A percentile compares a stretch with the other conserved stretches of the same genome.
Conservation (phyloP, 768 basidiomycete genomes). For the Macrocybe gigantea region DNA sequence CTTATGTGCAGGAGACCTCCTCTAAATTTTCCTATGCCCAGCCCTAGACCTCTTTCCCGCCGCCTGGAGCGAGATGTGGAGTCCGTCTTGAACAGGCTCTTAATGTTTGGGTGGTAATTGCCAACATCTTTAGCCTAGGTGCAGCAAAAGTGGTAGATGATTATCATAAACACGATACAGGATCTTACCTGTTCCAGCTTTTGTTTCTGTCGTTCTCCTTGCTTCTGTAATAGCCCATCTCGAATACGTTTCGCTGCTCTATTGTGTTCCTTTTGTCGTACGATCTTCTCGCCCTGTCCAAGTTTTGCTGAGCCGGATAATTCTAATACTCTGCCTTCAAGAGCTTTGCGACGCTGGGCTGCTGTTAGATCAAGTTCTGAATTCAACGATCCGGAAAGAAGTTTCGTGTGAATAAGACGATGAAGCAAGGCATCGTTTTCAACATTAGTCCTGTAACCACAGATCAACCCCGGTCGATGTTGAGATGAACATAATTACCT, state of each 20-base stretch:
- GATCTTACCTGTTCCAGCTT: constrained; percentile 62
- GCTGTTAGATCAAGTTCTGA: constrained; percentile 55
- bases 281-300: constrained; percentile 64
- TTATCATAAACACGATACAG: constrained; percentile 14
- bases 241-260: constrained; percentile 69
- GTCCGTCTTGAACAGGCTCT: constrained; percentile 50
- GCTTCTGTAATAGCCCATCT: constrained; percentile 61
- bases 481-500: no score
- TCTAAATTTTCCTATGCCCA: constrained; percentile 77
- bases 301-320: constrained; percentile 61
- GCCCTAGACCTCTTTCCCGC: constrained; percentile 59
- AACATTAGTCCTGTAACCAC: constrained; percentile 52
- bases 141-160: constrained; percentile 3
- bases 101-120: constrained; percentile 78
- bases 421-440: constrained; percentile 79
- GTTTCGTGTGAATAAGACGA: constrained; percentile 71
- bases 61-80: constrained; percentile 29
- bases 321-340: constrained; percentile 75
- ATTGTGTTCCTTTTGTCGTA: constrained; percentile 59
- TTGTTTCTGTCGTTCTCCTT: constrained; percentile 46
- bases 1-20: constrained; percentile 65
- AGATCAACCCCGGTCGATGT: neutral
- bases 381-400: constrained; percentile 70
- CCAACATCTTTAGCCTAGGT: constrained; percentile 75
- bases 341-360: constrained; percentile 65